These are phyloP conservation scores for Leavenworthia alabamica DNA, from an alignment of 345 rosid genomes.

Conservation along the genomic window DNA sequence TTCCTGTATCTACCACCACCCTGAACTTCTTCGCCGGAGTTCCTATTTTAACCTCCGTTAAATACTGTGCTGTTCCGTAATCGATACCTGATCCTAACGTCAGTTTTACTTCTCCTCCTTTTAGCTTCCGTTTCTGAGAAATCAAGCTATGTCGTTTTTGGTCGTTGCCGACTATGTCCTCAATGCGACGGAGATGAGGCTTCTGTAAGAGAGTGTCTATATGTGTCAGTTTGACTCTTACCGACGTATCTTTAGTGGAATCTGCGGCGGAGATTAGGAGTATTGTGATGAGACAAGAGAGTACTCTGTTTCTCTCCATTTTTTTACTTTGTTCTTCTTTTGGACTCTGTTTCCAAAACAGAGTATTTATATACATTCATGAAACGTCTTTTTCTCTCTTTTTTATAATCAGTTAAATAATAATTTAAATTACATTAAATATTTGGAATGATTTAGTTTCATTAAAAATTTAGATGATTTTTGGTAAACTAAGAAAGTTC, in stretches of 20 bases:
- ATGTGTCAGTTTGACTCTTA: constrained; percentile 10
- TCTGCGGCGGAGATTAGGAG: constrained; percentile 10
- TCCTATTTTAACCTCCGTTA: constrained; percentile 41
- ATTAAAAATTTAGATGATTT: neutral
- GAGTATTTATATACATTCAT: constrained; percentile 20
- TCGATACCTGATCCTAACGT: constrained; percentile 41
- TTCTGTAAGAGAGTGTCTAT: constrained; percentile 10
- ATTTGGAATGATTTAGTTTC: too few species aligned
- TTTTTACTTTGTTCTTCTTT: constrained; percentile 1
- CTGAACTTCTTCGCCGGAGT: constrained; percentile 51
- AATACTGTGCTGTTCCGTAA: constrained; percentile 45
- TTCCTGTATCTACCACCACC: constrained; percentile 51
- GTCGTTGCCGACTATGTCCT: constrained; percentile 36
- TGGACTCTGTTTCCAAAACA: constrained; percentile 18
- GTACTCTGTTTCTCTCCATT: constrained; percentile 9
- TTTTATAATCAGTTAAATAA: neutral
- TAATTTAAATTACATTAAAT: neutral
- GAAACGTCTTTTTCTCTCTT: constrained; percentile 2
- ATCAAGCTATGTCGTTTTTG: constrained; percentile 33
- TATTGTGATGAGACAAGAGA: constrained; percentile 11
- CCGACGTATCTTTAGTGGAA: neutral
- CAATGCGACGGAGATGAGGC: constrained; percentile 6
- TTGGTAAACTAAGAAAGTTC: neutral
- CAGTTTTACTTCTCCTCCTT: constrained; percentile 31
- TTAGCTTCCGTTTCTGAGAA: constrained; percentile 1